Evolutionary conservation across 352 stramenopile species (phyloP).

Genomic region (Pythium insidiosum): DNA sequence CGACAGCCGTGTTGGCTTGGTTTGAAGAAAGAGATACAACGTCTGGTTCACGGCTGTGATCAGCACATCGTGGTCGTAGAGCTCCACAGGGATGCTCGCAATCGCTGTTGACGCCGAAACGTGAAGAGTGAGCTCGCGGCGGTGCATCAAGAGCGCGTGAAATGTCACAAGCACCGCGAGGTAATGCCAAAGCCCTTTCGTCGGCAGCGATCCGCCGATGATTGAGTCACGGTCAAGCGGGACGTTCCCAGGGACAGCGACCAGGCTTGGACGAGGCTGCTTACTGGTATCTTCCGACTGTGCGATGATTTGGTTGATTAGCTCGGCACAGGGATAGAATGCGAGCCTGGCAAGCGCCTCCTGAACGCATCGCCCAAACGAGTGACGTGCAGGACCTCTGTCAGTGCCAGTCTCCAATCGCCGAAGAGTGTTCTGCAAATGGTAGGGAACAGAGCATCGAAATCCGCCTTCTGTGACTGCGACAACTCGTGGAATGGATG

Average conservation of each 20-base stretch:
- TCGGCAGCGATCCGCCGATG: not conserved
- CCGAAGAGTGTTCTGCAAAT: too few relatives aligned
- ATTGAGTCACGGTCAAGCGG: not conserved
- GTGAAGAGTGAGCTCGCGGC: constrained; percentile 8
- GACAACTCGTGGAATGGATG: too few relatives aligned
- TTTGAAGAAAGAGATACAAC: constrained; percentile 3
- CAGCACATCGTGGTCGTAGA: constrained; percentile 10
- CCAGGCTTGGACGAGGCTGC: too few relatives aligned
- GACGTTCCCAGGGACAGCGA: not conserved
- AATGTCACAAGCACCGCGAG: constrained; percentile 35
- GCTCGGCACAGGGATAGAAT: constrained; percentile 14
- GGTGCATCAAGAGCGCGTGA: constrained; percentile 23
- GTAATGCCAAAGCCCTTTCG: constrained; percentile 15
- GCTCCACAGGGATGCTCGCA: not conserved
- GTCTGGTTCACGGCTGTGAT: constrained; percentile 12
- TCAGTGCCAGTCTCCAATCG: not conserved
- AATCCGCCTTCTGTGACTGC: too few relatives aligned
- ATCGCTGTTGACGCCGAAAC: not conserved
- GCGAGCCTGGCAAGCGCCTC: constrained; percentile 29
- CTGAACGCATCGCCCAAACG: constrained; percentile 33
- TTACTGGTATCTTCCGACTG: not conserved
- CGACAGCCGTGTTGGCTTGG: not conserved
- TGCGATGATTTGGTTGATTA: constrained; percentile 4
- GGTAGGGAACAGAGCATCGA: too few relatives aligned
- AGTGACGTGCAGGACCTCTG: constrained; percentile 2